Conservation (phyloP, 2,329 filamentous ascomycete species). For the Fulvia fulva region DNA sequence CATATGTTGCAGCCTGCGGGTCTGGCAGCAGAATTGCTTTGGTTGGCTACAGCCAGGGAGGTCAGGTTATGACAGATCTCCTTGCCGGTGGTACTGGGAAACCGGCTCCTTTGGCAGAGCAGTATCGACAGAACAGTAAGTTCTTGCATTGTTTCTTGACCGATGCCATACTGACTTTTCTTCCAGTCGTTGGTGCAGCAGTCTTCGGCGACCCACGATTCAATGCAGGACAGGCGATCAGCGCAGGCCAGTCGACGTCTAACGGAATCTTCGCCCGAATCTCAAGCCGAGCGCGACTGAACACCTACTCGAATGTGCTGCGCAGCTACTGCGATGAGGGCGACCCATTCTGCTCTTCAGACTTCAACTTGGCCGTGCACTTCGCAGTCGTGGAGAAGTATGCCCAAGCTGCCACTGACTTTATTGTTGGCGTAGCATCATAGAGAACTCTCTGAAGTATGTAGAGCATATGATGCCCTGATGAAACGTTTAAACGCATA, state of each 20-base stretch:
- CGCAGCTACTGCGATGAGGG: constrained; percentile 24
- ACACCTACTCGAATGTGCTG: constrained; percentile 19
- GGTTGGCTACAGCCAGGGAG: constrained; percentile 36
- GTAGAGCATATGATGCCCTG: no score
- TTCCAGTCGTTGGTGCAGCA: constrained; percentile 33
- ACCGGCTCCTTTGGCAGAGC: constrained; percentile 24
- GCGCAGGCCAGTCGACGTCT: constrained; percentile 31
- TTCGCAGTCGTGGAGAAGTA: constrained; percentile 16
- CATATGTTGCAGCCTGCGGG: constrained; percentile 31
- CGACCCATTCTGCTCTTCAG: constrained; percentile 24
- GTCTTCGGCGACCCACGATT: constrained; percentile 38
- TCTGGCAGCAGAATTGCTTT: constrained; percentile 33
- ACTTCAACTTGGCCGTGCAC: constrained; percentile 18
- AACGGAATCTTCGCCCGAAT: constrained; percentile 27
- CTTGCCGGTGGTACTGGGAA: constrained; percentile 19
- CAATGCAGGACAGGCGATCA: constrained; percentile 28
- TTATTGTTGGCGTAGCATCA: constrained; percentile 14
- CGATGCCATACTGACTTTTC: not conserved
- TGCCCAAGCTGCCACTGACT: constrained; percentile 19
- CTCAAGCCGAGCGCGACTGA: constrained; percentile 14
- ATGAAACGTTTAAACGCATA: not conserved
- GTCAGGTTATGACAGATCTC: constrained; percentile 18
- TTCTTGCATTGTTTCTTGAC: constrained; percentile 3
- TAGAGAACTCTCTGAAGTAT: not conserved
- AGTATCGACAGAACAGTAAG: constrained; percentile 30